Base-by-base conservation (phyloP, 495 filamentous ascomycete species). In the Xylaria castorea region DNA sequence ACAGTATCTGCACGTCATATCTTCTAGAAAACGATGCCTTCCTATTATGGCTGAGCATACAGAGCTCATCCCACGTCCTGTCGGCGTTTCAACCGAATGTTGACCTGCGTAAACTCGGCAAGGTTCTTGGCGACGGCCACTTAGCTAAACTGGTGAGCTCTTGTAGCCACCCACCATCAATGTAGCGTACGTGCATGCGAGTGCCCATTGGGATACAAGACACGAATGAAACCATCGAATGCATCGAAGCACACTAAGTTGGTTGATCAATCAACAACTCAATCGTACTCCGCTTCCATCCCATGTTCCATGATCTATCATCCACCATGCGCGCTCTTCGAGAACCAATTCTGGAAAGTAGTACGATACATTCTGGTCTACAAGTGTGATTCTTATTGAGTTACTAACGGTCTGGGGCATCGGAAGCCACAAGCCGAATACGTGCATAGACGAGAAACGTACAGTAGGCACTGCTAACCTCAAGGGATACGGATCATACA, bases 1-100 rank as follows among this genome's bases (percentile, higher is more conserved):
- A 57, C 50, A 30, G 50, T 36, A 68, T 55, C 20, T 68, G 66
- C 66, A 68, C 66, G 66, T 44, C 66, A 68, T 68, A 40, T 68
- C 36, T 68, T 50, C 27, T 25, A 30, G 48, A 32, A 30, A 30
- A 55, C 22, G 3, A 68, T 55, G 66, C 66, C 66, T 68, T 68
- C 48, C 66, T 68, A 68, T 68, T 57, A 22, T n/a, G 66, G 66
- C 50, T 32, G 48, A 27, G 34, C 34, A 68, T 48, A 44, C 18
- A 57, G n/a, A 55, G 30, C 46, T 51, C 46, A 66, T 66, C 64
- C 64, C 64, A 38, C 64, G 64, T 30, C 5, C 44, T 22, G 46
- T 53, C 46, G 44, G 64, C 25, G 64, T 38, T 46, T 53, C 46
- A 57, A 20, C 66, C 66, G 50, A 57, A 27, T n/a, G 30, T n/a